Base-by-base conservation (phyloP, 164 flowering plant species). In the Dillenia suffruticosa region DNA sequence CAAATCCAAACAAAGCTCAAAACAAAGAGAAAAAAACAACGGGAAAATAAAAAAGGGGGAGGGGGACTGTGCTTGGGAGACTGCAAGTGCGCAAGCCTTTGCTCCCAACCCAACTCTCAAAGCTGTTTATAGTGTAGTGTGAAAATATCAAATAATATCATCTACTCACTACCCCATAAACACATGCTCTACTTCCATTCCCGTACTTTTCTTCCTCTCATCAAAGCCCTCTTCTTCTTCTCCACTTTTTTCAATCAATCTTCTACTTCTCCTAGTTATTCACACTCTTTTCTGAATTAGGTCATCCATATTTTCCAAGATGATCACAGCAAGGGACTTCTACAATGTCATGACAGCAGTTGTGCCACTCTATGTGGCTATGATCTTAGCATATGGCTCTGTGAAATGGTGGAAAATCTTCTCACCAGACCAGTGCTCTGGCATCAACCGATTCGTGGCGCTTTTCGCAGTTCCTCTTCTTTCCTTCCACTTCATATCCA, bases 361-460 rank as follows among this genome's bases (percentile, higher is more conserved):
- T 69, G 96, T 92, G 1, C 97, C 97, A n/a, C 89, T 92, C 15
- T 91, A 91, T 76, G 97, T 91, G 26, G 97, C 97, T 71, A 91
- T 91, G 97, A 79, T 87, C 45, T 64, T 91, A 43, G 97, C 97
- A 51, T 91, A 91, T 58, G 97, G 93, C n/a, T 91, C 97, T 0
- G 97, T 91, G 19, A 89, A 84, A 67, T 91, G 97, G 97, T 91
- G 97, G 97, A 89, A 89, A 59, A 85, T 91, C 61, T 91, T 91
- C 82, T 62, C 85, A 1, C 96, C 93, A 0, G 97, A 89, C 50
- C 97, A 91, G 70, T 92, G 97, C 71, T 92, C 97, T 8, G 97
- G 97, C 26, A 92, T 92, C 72, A 92, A 92, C 81, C 78, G 97
- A 9, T 92, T 92, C 51, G 97, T 92, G 1, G 97, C 97, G 9